phyloP scores from a whole-genome alignment of 1,284 basidiomycete genomes.

The Wallemia ichthyophaga region DNA sequence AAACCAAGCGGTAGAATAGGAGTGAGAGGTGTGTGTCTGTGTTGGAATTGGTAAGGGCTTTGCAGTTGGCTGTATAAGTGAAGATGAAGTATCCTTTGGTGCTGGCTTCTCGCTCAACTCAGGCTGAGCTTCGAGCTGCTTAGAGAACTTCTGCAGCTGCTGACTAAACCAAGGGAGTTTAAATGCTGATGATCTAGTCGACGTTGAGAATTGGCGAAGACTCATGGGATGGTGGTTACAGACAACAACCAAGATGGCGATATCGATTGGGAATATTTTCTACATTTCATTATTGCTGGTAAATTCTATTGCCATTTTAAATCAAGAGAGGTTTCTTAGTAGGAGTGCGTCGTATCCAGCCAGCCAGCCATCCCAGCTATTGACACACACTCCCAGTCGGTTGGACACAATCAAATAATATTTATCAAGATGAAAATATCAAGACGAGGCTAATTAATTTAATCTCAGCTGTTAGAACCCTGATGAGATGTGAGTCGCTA shows the following conservation, averaged over 20 bases:
- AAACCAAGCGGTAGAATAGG: constrained; percentile 67
- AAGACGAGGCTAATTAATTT: not conserved
- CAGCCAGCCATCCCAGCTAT: not conserved
- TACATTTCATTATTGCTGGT: constrained; percentile 50
- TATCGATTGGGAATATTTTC: constrained; percentile 30
- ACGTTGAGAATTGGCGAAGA: not conserved
- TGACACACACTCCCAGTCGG: not conserved
- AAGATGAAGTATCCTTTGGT: constrained; percentile 8
- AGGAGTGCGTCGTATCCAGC: not conserved
- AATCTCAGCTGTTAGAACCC: not conserved
- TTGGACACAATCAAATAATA: not conserved
- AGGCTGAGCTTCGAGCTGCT: constrained; percentile 18
- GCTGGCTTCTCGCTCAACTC: not conserved
- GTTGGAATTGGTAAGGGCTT: not conserved
- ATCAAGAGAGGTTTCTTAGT: constrained; percentile 64
- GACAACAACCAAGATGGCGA: constrained; percentile 1
- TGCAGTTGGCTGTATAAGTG: constrained; percentile 13
- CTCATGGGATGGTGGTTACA: not conserved
- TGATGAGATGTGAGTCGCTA: not conserved
- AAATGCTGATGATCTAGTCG: not conserved
- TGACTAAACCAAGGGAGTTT: not conserved
- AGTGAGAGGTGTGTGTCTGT: constrained; percentile 26
- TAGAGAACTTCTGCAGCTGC: constrained; percentile 15
- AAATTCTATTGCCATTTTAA: constrained; percentile 77
- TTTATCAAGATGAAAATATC: not conserved